Evolutionary conservation across 2,329 filamentous ascomycete species (phyloP), one percentile per base, ranked within the genome.

Genomic region (Leptographium procerum): DNA sequence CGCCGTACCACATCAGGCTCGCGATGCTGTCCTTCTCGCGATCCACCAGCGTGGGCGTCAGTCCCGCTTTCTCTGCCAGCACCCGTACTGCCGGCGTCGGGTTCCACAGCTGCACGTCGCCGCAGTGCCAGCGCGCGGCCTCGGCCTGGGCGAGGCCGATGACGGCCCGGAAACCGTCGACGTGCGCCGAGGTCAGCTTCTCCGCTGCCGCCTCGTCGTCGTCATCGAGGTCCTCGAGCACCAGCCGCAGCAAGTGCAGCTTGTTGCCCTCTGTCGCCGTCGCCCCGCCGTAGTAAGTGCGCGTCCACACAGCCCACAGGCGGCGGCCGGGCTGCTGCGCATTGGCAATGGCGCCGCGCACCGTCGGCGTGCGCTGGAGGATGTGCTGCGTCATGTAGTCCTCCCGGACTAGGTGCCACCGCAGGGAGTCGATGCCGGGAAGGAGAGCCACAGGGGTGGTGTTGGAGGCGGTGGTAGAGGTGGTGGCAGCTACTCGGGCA

Each of bases 351-450:
- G 88, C 89, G 16, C 91, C 91, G 66, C 87, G 86, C 57, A 88
- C 74, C 1, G 74, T 67, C 0, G 88, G 86, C 0, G 69, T 71
- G 43, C 66, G 68, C 2, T 78, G 75, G 63, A 86, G 81, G 7
- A 91, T 75, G 61, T 83, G 79, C 57, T 79, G 77, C 6, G 80
- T 81, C 66, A 92, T 85, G 69, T 88, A 94, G 55, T 91, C 84
- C 71, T 96, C 90, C 54, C 92, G 83, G 60, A 85, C 83, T 69
- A 89, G 83, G 70, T 92, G 86, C 89, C 89, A 95, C 61, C 79
- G 72, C 64, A 91, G 79, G 8, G 84, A 83, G 59, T 86, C 80
- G 60, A 81, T 70, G 65, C 89, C 82, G 0, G 89, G 88, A 53
- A 84, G 64, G 61, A 91, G 73, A 47, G 89, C 87, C 47, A 94